Base-by-base conservation (phyloP, 2,329 filamentous ascomycete genomes). In the Colletotrichum plurivorum region DNA sequence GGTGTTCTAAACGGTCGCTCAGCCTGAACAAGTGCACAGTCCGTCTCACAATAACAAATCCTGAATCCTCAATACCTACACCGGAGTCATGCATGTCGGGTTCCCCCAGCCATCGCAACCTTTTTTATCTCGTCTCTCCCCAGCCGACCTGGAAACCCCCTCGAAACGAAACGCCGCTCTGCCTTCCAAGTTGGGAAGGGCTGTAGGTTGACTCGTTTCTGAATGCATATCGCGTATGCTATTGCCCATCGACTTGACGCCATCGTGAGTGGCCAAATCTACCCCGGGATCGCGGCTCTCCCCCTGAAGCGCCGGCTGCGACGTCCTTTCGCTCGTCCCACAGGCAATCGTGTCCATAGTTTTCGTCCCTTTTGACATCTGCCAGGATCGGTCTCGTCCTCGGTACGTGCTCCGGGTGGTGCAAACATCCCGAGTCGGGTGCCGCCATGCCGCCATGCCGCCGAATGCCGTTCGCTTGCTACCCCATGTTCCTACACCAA, bases 201-300 rank as follows among this genome's bases (percentile, higher is more conserved):
- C 31, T 39, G 20, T 41, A 48, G 16, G 27, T 43, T 56, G 53
- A 54, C 16, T 45, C 39, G 41, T 41, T 65, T 68, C 54, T 65
- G 54, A 68, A 68, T 65, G 59, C 39, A 59, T 59, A 59, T 52
- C 54, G 41, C 41, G 54, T 55, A 65, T 68, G 65, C 65, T 58
- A 68, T 59, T 51, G 25, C 36, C 20, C 8, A 15, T 20, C 15
- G 25, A 31, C 22, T 15, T 25, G 18, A 25, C 12, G 48, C 52
- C n/a, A 22, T n/a, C 39, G 45, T 22, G 48, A 46, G 5, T n/a
- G 10, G 15, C 15, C 7, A 16, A 13, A 15, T 18, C 5, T n/a
- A 27, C 25, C 25, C 45, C 48, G 43, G 43, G n/a, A 39, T 22
- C 9, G 16, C 8, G 13, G 16, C 13, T 27, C 49, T 27, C 20